These are phyloP conservation scores for Kodamaea alishanica DNA, from an alignment of 1,139 yeast genomes.

Conservation along the genomic window DNA sequence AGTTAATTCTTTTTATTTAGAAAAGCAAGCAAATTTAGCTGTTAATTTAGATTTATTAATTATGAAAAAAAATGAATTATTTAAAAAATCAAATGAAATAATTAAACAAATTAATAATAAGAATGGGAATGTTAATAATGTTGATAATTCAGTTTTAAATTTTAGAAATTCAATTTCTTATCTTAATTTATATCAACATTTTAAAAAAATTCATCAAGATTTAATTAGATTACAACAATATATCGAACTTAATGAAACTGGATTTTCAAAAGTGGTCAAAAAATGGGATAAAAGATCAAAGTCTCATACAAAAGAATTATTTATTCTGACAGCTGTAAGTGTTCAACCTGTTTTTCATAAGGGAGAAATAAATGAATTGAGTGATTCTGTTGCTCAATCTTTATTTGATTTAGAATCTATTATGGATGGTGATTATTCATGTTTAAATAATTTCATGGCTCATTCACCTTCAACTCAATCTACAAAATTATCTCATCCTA, in stretches of 20 bases:
- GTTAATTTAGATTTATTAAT: constrained; percentile 72
- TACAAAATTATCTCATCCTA: constrained; percentile 1
- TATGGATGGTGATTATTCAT: constrained; percentile 68
- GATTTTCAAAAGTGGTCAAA: constrained; percentile 89
- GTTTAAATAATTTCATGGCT: constrained; percentile 18
- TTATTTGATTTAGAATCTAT: constrained; percentile 82
- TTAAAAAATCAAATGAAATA: constrained; percentile 35
- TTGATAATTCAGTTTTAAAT: constrained; percentile 20
- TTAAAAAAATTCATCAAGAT: constrained; percentile 86
- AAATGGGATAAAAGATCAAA: constrained; percentile 98
- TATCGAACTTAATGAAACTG: constrained; percentile 90
- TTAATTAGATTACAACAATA: constrained; percentile 84
- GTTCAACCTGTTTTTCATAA: constrained; percentile 96
- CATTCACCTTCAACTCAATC: constrained; percentile 4
- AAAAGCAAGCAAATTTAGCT: constrained; percentile 82
- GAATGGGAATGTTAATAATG: constrained; percentile 8
- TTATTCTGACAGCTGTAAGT: constrained; percentile 86
- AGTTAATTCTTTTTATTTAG: constrained; percentile 84
- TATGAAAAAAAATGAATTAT: constrained; percentile 64
- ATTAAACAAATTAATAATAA: constrained; percentile 10
- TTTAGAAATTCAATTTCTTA: constrained; percentile 44
- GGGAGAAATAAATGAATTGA: constrained; percentile 77
- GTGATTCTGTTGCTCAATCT: constrained; percentile 75
- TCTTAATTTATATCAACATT: constrained; percentile 71
- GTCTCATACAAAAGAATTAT: constrained; percentile 89